These are phyloP conservation scores for Gastrodia elata DNA, from an alignment of 106 monocot species.

Conservation along the genomic window DNA sequence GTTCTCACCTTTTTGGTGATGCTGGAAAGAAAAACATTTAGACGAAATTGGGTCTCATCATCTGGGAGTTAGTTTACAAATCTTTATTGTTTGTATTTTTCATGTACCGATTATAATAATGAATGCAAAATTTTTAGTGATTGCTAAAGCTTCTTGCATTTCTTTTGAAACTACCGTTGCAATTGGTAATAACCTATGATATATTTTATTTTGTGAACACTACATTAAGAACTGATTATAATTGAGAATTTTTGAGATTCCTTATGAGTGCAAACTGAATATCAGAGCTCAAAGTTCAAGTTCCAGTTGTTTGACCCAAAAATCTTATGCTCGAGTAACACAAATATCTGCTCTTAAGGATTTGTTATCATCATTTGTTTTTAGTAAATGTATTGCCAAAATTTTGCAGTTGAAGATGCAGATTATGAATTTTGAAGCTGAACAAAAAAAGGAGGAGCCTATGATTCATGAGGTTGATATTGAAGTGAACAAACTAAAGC, in stretches of 20 bases:
- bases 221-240: neutral
- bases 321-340: neutral
- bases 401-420: conserved; percentile 45
- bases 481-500: conserved; percentile 57
- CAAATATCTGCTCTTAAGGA: neutral
- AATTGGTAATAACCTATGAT: neutral
- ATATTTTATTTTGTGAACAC: neutral
- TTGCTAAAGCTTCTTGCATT: neutral
- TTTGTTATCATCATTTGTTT: neutral
- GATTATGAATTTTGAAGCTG: conserved; percentile 40
- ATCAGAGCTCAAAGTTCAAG: neutral
- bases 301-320: neutral
- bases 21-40: neutral
- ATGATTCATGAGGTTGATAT: conserved; percentile 48
- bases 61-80: neutral
- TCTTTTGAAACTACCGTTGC: neutral
- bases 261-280: neutral
- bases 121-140: neutral
- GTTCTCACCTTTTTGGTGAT: neutral
- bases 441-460: conserved; percentile 58
- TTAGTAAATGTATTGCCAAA: neutral
- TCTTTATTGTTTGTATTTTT: neutral
- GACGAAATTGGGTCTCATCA: neutral
- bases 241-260: neutral
- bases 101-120: neutral